phyloP scores from a whole-genome alignment of 441 rosid genomes.

The Theobroma grandiflorum region DNA sequence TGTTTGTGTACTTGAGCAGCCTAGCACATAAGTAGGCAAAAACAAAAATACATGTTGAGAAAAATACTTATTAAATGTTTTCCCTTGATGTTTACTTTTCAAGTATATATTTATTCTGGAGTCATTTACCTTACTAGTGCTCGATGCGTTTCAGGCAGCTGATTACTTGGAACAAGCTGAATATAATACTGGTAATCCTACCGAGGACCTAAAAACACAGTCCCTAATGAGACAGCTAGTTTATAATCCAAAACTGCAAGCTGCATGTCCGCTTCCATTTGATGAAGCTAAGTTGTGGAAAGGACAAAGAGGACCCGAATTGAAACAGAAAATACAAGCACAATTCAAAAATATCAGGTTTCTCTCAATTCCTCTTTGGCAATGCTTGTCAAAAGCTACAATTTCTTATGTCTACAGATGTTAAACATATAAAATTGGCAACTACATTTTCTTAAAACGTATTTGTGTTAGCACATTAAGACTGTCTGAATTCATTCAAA shows the following conservation, averaged over 20 bases:
- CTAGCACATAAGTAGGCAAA: background rate
- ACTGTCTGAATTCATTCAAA: background rate
- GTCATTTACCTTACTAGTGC: constrained; percentile 12
- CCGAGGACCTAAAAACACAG: constrained; percentile 77
- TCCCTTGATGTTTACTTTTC: background rate
- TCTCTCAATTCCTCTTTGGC: constrained; percentile 12
- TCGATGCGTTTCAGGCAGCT: constrained; percentile 60
- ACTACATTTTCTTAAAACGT: background rate
- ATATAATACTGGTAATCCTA: constrained; percentile 72
- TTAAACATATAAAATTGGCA: constrained; percentile 7
- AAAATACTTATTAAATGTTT: background rate
- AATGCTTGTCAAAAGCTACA: background rate
- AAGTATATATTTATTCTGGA: constrained; percentile 16
- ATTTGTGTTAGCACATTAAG: background rate
- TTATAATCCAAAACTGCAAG: constrained; percentile 67
- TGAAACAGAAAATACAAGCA: constrained; percentile 76
- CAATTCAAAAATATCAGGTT: constrained; percentile 94
- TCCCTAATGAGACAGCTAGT: constrained; percentile 81
- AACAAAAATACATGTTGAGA: background rate
- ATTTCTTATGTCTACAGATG: background rate
- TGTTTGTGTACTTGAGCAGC: background rate
- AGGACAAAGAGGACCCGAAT: constrained; percentile 89
- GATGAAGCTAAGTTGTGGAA: constrained; percentile 94
- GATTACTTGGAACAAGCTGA: constrained; percentile 84
- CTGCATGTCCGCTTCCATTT: constrained; percentile 93